Evolutionary conservation across 257 asterid species (phyloP).

Genomic region (Prunella vulgaris): DNA sequence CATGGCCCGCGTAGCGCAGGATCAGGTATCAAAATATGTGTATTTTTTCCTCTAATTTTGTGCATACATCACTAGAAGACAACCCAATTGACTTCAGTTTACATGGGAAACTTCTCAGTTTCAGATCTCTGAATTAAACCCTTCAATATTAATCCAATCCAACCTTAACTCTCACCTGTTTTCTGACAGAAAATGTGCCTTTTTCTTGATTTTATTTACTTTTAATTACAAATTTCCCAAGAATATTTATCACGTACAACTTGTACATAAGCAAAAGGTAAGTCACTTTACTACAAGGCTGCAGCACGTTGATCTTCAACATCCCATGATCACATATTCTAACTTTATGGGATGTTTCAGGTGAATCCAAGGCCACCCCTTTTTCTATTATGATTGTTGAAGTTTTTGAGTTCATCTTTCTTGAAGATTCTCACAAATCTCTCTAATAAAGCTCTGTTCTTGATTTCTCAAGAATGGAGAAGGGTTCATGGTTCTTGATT

Average conservation of each 20-base stretch:
- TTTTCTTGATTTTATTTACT: background rate
- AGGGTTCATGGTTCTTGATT: conserved; percentile 18
- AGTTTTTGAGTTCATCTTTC: background rate
- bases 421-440: background rate
- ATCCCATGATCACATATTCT: conserved; percentile 8
- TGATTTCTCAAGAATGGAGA: conserved; percentile 18
- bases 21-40: conserved; percentile 15
- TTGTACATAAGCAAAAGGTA: conserved; percentile 19
- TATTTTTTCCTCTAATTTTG: conserved; percentile 19
- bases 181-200: background rate
- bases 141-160: conserved; percentile 31
- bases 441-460: background rate
- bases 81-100: conserved; percentile 29
- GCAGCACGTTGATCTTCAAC: conserved; percentile 4
- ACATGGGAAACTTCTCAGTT: conserved; percentile 33
- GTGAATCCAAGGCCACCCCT: conserved; percentile 20
- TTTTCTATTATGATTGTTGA: conserved; percentile 4
- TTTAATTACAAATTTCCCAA: conserved; percentile 4
- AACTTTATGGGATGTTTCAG: conserved; percentile 18
- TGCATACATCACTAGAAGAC: conserved; percentile 22
- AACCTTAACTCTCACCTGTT: conserved; percentile 12
- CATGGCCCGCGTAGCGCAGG: conserved; percentile 20
- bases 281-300: conserved; percentile 25
- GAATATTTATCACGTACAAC: background rate
- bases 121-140: conserved; percentile 29